Conservation (phyloP, 163 green algal species). For the Scenedesmus sp. region DNA sequence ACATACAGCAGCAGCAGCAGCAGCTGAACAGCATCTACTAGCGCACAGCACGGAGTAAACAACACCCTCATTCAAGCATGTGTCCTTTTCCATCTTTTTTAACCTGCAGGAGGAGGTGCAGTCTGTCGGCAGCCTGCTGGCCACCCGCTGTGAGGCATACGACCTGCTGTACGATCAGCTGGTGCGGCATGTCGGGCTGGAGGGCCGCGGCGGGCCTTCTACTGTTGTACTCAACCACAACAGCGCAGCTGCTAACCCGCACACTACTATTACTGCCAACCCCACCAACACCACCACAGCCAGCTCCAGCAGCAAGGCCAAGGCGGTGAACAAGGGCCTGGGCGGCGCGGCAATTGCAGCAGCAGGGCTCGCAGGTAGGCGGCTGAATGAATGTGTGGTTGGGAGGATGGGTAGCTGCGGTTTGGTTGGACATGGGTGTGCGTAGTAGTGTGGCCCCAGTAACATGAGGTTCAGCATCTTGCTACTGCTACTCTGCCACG, state of each 20-base stretch:
- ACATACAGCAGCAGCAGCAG: background rate
- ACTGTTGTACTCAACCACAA: conserved; percentile 45
- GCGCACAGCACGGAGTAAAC: background rate
- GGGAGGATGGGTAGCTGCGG: no score
- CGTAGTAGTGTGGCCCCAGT: no score
- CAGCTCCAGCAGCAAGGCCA: conserved; percentile 26
- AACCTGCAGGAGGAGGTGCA: conserved; percentile 41
- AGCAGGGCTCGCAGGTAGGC: background rate
- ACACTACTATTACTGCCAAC: conserved; percentile 43
- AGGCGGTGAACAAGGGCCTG: conserved; percentile 46
- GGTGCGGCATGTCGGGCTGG: conserved; percentile 34
- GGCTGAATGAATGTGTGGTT: background rate
- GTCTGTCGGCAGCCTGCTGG: conserved; percentile 41
- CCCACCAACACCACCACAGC: conserved; percentile 48
- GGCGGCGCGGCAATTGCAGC: conserved; percentile 37
- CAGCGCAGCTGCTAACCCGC: conserved; percentile 37
- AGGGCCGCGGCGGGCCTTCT: conserved; percentile 21
- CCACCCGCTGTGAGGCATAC: conserved; percentile 48
- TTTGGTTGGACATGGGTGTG: no score
- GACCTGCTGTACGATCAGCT: conserved; percentile 54
- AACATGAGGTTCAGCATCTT: no score
- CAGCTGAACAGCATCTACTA: background rate
- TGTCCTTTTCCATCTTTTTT: no score
- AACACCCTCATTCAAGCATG: no score
- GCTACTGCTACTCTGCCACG: no score